A percentile compares a stretch with the other conserved stretches of the same genome.
Conservation (phyloP, 2,329 filamentous ascomycete genomes). For the Coleophoma crateriformis region DNA sequence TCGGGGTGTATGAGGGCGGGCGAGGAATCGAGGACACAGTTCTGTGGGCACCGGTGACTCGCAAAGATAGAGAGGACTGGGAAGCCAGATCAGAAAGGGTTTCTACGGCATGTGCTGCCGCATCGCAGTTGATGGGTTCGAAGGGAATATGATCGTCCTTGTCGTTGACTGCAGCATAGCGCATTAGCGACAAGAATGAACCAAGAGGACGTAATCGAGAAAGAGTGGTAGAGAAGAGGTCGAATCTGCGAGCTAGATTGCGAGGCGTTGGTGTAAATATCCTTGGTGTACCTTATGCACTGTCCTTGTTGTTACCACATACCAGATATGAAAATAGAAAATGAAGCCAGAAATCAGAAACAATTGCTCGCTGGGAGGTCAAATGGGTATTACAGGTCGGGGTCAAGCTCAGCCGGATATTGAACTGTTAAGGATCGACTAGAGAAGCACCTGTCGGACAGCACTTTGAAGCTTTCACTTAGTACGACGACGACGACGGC, state of each 20-base stretch:
- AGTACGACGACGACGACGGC: neutral
- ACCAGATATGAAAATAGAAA: too few species aligned
- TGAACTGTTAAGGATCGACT: neutral
- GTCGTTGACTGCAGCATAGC: too few species aligned
- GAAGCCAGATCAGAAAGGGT: neutral
- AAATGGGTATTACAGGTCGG: neutral
- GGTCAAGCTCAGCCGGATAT: neutral
- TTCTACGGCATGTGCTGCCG: constrained; percentile 1
- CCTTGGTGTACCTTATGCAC: too few species aligned
- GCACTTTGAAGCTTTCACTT: neutral
- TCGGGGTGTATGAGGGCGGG: constrained; percentile 6
- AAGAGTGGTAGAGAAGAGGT: too few species aligned
- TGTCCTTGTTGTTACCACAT: too few species aligned
- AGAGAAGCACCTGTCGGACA: too few species aligned
- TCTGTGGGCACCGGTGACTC: neutral
- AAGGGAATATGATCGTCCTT: neutral
- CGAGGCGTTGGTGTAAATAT: too few species aligned
- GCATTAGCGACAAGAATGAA: too few species aligned
- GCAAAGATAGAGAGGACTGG: neutral
- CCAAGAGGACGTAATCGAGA: too few species aligned
- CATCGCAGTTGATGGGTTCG: neutral
- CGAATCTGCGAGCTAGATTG: too few species aligned
- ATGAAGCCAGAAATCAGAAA: too few species aligned
- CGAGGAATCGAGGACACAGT: neutral
- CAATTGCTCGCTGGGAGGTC: too few species aligned